Conservation (phyloP, 352 stramenopile genomes). For the Phytophthora idaei region DNA sequence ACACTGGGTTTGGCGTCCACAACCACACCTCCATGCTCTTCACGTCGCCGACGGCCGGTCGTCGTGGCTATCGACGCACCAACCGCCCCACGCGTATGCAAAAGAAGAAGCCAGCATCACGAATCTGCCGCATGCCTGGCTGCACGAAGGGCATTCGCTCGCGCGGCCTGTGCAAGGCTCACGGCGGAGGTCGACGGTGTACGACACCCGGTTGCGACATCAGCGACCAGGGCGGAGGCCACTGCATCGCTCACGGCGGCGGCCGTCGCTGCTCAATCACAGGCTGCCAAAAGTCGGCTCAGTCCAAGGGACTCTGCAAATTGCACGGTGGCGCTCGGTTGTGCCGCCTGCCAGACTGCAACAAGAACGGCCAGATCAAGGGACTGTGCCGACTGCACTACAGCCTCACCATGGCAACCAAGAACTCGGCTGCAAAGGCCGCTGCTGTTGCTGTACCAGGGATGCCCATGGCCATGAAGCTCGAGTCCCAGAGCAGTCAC, state of each 20-base stretch:
- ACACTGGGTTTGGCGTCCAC: slow-evolving; percentile 22
- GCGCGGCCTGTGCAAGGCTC: slow-evolving; percentile 81
- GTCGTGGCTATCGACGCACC: slow-evolving; percentile 26
- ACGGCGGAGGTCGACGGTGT: slow-evolving; percentile 83
- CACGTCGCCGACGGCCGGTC: slow-evolving; percentile 28
- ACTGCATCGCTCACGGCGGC: slow-evolving; percentile 81
- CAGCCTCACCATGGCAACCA: slow-evolving; percentile 43
- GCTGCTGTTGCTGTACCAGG: not conserved
- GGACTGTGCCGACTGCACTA: slow-evolving; percentile 80
- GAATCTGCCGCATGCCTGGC: slow-evolving; percentile 75
- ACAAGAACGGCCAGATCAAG: slow-evolving; percentile 86
- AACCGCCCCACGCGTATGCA: slow-evolving; percentile 26
- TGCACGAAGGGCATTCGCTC: slow-evolving; percentile 88
- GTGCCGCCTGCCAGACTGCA: slow-evolving; percentile 71
- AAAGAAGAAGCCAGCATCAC: slow-evolving; percentile 68
- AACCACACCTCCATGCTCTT: slow-evolving; percentile 35
- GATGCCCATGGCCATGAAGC: slow-evolving; percentile 16
- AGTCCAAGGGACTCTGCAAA: slow-evolving; percentile 86
- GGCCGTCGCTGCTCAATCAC: slow-evolving; percentile 60
- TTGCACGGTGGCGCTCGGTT: slow-evolving; percentile 79
- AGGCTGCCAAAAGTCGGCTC: slow-evolving; percentile 85
- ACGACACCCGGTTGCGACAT: slow-evolving; percentile 80
- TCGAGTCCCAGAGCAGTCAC: slow-evolving; percentile 18
- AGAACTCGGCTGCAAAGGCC: slow-evolving; percentile 18
- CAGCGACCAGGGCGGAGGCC: slow-evolving; percentile 85